Conservation (phyloP, 2,329 filamentous ascomycete species). For the Calonectria honghensis region DNA sequence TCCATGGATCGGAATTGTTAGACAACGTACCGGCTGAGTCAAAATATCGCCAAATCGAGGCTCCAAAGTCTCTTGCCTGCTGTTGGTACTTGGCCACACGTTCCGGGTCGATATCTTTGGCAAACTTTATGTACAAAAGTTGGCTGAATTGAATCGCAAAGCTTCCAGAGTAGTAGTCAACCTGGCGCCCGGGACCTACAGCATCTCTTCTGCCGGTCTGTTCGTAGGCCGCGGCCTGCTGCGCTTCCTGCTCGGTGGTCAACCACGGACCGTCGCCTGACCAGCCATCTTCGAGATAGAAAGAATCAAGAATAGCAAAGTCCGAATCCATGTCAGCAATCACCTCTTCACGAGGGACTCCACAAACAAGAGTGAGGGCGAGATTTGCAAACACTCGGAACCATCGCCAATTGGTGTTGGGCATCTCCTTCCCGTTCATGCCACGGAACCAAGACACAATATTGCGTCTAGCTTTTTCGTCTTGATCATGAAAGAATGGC, state of each 20-base stretch:
- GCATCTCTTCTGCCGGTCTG: constrained; percentile 50
- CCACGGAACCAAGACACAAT: constrained; percentile 64
- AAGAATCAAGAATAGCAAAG: constrained; percentile 65
- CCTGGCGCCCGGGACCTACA: constrained; percentile 60
- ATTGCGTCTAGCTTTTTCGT: constrained; percentile 60
- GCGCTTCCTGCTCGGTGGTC: constrained; percentile 46
- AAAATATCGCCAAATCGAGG: constrained; percentile 69
- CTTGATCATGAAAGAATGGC: constrained; percentile 8
- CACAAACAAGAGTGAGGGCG: constrained; percentile 64
- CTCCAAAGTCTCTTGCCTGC: constrained; percentile 64
- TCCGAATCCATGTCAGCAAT: constrained; percentile 63
- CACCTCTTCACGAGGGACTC: constrained; percentile 59
- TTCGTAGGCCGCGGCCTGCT: constrained; percentile 27
- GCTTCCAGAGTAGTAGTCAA: constrained; percentile 72
- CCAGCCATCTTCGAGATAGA: constrained; percentile 68
- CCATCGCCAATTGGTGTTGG: constrained; percentile 71
- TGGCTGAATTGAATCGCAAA: constrained; percentile 73
- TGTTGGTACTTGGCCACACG: constrained; percentile 61
- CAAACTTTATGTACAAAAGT: constrained; percentile 67
- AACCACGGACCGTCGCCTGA: constrained; percentile 67
- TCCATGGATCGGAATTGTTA: neutral
- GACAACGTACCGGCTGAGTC: constrained; percentile 62
- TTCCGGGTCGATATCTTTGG: constrained; percentile 62
- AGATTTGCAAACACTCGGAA: constrained; percentile 71
- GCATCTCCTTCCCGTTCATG: constrained; percentile 67